Evolutionary conservation across 148 eudicot genomes (phyloP).

Genomic region (Rhododendron ferrugineum): DNA sequence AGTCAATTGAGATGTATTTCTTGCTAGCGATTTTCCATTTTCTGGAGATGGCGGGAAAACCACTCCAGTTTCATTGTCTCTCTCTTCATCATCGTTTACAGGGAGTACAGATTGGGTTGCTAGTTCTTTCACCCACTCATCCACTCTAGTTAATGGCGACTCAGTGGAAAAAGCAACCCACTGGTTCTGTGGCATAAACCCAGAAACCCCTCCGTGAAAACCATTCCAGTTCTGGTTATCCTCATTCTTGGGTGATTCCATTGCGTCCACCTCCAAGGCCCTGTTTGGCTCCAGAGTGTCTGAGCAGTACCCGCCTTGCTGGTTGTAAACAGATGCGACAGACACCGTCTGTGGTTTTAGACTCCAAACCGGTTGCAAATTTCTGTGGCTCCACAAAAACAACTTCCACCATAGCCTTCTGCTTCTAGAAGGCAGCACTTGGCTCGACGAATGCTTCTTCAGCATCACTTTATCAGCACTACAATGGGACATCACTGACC

Average conservation of each 20-base stretch:
- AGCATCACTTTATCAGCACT: conserved; percentile 86
- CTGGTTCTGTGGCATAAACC: conserved; percentile 84
- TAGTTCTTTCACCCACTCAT: conserved; percentile 70
- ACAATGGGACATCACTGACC: conserved; percentile 40
- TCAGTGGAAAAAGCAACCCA: conserved; percentile 76
- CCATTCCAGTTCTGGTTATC: conserved; percentile 29
- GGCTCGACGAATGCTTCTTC: conserved; percentile 79
- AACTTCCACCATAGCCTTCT: conserved; percentile 88
- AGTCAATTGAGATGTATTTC: conserved; percentile 21
- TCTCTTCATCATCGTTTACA: conserved; percentile 19
- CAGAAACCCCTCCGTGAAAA: conserved; percentile 43
- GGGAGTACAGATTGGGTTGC: conserved; percentile 28
- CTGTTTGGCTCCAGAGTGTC: conserved; percentile 63
- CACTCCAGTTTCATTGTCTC: conserved; percentile 23
- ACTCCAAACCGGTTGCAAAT: conserved; percentile 30
- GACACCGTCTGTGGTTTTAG: conserved; percentile 24
- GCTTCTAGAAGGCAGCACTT: conserved; percentile 78
- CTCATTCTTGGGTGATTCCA: conserved; percentile 36
- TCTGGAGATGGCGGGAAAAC: conserved; percentile 60
- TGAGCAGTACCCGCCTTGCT: conserved; percentile 87
- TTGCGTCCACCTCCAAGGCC: conserved; percentile 17
- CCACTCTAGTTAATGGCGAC: conserved; percentile 52
- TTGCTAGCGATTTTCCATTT: conserved; percentile 24
- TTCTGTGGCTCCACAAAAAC: conserved; percentile 93
- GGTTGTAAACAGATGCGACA: conserved; percentile 37